A percentile compares a stretch with the other conserved stretches of the same genome.
Evolutionary conservation across 345 rosid genomes (phyloP).

Genomic region (Arabidopsis arenosa): DNA sequence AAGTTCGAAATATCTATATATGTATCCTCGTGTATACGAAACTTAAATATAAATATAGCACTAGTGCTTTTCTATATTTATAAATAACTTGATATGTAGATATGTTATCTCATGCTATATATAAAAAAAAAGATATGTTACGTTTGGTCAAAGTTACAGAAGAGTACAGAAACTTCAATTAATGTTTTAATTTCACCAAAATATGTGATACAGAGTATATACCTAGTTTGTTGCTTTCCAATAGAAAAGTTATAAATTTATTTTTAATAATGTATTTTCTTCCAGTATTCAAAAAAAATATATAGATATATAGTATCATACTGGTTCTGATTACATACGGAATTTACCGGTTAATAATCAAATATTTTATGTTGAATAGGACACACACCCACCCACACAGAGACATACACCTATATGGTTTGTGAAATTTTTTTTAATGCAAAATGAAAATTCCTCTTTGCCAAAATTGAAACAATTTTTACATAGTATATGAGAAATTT

Average conservation of each 20-base stretch:
- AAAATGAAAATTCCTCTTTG: not conserved
- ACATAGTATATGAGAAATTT: not conserved
- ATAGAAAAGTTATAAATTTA: not conserved
- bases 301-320: not conserved
- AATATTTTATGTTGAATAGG: not conserved
- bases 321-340: conserved; percentile 10
- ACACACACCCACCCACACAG: not conserved
- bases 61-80: conserved; percentile 1
- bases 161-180: conserved; percentile 17
- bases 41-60: conserved; percentile 1
- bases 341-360: not conserved
- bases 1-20: conserved; percentile 10
- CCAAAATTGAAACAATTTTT: not conserved
- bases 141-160: conserved; percentile 35
- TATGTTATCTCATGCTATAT: not conserved
- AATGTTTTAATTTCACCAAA: conserved; percentile 24
- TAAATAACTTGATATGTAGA: not conserved
- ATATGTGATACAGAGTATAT: not conserved
- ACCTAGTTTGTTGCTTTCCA: conserved; percentile 15
- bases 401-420: not conserved
- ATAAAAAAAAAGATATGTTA: not conserved
- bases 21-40: conserved; percentile 6
- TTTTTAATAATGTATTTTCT: not conserved
- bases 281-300: not conserved
- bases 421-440: not conserved